Base-by-base conservation (phyloP, 2,329 filamentous ascomycete species). In the Hypoxylon sp. region DNA sequence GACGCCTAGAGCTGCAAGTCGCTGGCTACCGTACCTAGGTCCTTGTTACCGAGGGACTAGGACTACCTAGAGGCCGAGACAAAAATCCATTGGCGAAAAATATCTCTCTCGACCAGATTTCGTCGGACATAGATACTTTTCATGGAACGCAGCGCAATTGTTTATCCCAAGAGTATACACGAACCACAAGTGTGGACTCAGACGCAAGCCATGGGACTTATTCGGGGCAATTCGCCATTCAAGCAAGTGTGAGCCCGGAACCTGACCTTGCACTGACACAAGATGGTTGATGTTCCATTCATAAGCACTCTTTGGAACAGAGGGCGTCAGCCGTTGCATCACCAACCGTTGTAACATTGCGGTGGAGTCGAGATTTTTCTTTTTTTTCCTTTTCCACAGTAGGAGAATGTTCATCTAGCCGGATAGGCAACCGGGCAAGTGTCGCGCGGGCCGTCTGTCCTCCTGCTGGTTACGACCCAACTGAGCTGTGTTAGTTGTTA, bases 311-410 rank as follows among this genome's bases (percentile, higher is more conserved):
- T 71, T 65, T 70, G 70, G 72, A 71, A 71, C 66, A 72, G 60
- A 67, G 69, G 63, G 59, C 65, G 68, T 67, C 66, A 64, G 60
- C 61, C 48, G 70, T 74, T 71, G 68, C 72, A 73, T 68, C 61
- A 63, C 67, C 68, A 68, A 71, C 71, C 72, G 71, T 59, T 46
- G 73, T 75, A 70, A 65, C 71, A 74, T 73, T 64, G 44, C 45
- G 53, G 68, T 68, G 68, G 68, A 66, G 65, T 66, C 64, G 48
- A 61, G 58, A 22, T 26, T 45, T 60, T 54, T 65, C 59, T 36
- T 36, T 45, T 45, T 45, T 11, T 54, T 45, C 33, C 33, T 24
- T 22, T 33, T 45, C 40, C 48, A 58, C 52, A 52, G 59, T 44
- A 61, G 50, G 40, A 40, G 28, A 44, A 45, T 49, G 51, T 62